phyloP scores from a whole-genome alignment of 2,329 filamentous ascomycete genomes.

The Periconia macrospinosa region DNA sequence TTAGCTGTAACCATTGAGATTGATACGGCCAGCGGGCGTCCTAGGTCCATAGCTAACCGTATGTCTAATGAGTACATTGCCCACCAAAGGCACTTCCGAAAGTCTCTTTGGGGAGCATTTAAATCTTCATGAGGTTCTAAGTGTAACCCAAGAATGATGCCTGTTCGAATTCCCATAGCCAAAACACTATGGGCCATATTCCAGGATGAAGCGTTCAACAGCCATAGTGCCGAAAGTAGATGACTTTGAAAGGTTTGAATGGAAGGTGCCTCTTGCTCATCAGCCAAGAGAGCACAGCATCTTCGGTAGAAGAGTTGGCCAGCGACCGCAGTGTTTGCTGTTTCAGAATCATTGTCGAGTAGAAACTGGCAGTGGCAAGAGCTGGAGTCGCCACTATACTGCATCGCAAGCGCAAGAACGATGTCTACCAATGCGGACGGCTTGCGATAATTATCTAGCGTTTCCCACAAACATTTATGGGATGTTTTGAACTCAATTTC shows the following conservation, averaged over 20 bases:
- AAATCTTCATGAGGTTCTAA: slow-evolving; percentile 46
- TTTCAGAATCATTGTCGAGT: neutral
- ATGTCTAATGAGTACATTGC: slow-evolving; percentile 49
- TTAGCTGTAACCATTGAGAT: slow-evolving; percentile 38
- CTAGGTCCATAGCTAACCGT: slow-evolving; percentile 52
- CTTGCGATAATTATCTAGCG: slow-evolving; percentile 33
- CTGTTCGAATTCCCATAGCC: slow-evolving; percentile 48
- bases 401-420: slow-evolving; percentile 55
- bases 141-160: slow-evolving; percentile 54
- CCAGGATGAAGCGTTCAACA: slow-evolving; percentile 52
- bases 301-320: slow-evolving; percentile 53
- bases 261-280: slow-evolving; percentile 53
- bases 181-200: slow-evolving; percentile 51
- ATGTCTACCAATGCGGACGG: slow-evolving; percentile 57
- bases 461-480: slow-evolving; percentile 37
- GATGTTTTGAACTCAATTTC: slow-evolving; percentile 50
- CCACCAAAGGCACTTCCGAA: slow-evolving; percentile 55
- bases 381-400: slow-evolving; percentile 26
- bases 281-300: slow-evolving; percentile 47
- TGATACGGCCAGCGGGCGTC: slow-evolving; percentile 47
- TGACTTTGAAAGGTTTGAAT: slow-evolving; percentile 54
- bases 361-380: neutral
- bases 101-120: slow-evolving; percentile 36
- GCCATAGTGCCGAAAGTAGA: slow-evolving; percentile 49
- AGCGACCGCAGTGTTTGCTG: slow-evolving; percentile 30